Conservation (phyloP, 1,139 yeast genomes). For the Scheffersomyces insectosa region DNA sequence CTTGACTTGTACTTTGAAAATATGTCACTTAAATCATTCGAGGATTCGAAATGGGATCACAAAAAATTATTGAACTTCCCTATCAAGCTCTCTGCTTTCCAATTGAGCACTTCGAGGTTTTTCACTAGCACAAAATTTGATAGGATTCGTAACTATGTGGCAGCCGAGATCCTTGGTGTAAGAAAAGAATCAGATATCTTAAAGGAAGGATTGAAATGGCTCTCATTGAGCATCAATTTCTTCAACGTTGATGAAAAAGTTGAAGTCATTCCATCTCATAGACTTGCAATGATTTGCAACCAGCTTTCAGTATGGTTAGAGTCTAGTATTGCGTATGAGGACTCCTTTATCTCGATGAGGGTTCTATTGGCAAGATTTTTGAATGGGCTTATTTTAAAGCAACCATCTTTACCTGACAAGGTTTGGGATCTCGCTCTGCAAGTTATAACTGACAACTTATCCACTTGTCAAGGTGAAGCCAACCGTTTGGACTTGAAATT, state of each 20-base stretch:
- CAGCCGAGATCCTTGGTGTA: constrained; percentile 65
- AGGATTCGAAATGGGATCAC: constrained; percentile 26
- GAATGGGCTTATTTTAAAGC: constrained; percentile 20
- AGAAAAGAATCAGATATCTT: constrained; percentile 39
- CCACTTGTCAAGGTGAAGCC: constrained; percentile 42
- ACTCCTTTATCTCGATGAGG: constrained; percentile 51
- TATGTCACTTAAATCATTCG: constrained; percentile 26
- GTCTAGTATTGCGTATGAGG: constrained; percentile 60
- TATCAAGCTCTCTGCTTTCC: constrained; percentile 36
- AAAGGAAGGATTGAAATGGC: constrained; percentile 42
- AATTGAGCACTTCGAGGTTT: constrained; percentile 39
- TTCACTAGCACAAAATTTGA: constrained; percentile 39
- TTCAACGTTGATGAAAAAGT: constrained; percentile 32
- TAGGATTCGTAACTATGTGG: constrained; percentile 59
- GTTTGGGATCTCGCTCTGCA: constrained; percentile 36
- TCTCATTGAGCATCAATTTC: constrained; percentile 53
- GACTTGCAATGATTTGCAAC: constrained; percentile 59
- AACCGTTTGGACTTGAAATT: constrained; percentile 45
- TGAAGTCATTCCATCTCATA: constrained; percentile 54
- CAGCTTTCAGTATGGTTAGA: constrained; percentile 60
- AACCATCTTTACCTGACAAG: constrained; percentile 26
- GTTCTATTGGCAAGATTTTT: constrained; percentile 54
- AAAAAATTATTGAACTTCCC: constrained; percentile 34
- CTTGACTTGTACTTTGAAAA: constrained; percentile 29
- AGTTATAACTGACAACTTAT: constrained; percentile 53